Evolutionary conservation across 768 basidiomycete genomes (phyloP).

Genomic region (Hygrophorus russula): DNA sequence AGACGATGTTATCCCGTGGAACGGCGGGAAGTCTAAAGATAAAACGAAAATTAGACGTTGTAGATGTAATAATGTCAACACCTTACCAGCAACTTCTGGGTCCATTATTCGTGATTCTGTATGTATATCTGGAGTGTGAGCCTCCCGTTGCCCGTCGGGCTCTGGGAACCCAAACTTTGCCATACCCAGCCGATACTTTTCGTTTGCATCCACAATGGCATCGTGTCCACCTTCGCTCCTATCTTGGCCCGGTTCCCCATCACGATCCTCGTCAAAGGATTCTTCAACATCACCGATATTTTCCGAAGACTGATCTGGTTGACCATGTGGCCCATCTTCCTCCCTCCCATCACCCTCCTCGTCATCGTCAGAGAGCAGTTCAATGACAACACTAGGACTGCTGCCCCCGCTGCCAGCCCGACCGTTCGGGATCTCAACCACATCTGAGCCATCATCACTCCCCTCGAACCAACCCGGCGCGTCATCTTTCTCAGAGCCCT

Average conservation of each 20-base stretch:
- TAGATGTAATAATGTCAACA: too few species aligned
- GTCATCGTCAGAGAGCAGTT: slow-evolving; percentile 13
- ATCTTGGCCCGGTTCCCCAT: too few species aligned
- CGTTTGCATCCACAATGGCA: slow-evolving; percentile 1
- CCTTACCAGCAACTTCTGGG: too few species aligned
- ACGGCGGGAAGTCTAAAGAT: not conserved
- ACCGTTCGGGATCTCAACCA: slow-evolving; percentile 10
- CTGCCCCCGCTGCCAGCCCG: slow-evolving; percentile 3
- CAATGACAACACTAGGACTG: slow-evolving; percentile 12
- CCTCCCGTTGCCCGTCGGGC: too few species aligned
- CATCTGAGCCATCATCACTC: slow-evolving; percentile 6
- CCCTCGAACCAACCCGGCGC: slow-evolving; percentile 4
- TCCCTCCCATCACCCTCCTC: slow-evolving; percentile 7
- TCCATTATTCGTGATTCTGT: too few species aligned
- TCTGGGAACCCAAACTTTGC: too few species aligned
- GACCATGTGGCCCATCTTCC: slow-evolving; percentile 13
- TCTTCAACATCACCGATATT: too few species aligned
- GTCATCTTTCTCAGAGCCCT: slow-evolving; percentile 8
- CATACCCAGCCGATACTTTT: slow-evolving; percentile 1
- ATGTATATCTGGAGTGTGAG: too few species aligned
- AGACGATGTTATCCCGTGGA: slow-evolving; percentile 1
- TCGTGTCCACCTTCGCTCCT: too few species aligned
- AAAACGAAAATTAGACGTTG: not conserved
- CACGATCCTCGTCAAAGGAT: too few species aligned
- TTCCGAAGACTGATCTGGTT: not conserved